Evolutionary conservation across 768 basidiomycete species (phyloP).

Genomic region (Lenzites betulinus): DNA sequence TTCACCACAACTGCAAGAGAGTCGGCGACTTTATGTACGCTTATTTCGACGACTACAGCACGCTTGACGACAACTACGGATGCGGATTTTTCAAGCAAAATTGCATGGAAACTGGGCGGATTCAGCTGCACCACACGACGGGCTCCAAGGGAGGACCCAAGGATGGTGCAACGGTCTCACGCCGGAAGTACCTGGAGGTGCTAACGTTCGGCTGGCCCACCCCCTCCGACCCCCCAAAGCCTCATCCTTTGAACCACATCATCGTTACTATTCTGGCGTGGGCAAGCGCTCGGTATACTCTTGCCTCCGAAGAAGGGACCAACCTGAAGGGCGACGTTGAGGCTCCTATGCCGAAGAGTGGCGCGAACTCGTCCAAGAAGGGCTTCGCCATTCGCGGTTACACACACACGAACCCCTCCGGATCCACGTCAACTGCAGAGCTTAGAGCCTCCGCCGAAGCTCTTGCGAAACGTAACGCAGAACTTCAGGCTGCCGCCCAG

Average conservation of each 20-base stretch:
- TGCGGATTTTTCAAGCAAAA: background rate
- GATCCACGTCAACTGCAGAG: no score
- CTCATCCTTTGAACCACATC: background rate
- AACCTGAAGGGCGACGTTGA: no score
- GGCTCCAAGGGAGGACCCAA: background rate
- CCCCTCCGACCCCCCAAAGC: no score
- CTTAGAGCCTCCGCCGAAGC: no score
- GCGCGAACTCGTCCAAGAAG: no score
- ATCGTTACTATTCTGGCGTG: background rate
- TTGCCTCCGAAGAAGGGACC: no score
- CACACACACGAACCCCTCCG: no score
- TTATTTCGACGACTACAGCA: slow-evolving; percentile 6
- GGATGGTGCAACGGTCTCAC: no score
- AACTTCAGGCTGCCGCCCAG: background rate
- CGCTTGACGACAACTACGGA: background rate
- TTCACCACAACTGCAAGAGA: slow-evolving; percentile 13
- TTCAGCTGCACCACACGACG: no score
- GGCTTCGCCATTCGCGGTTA: no score
- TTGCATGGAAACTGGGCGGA: background rate
- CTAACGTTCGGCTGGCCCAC: background rate
- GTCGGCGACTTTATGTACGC: slow-evolving; percentile 14
- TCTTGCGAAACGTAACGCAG: no score
- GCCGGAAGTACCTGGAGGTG: background rate
- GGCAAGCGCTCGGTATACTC: background rate
- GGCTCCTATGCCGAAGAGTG: no score